Conservation (phyloP, 805 yeast genomes). For the Hanseniaspora taiwanica region DNA sequence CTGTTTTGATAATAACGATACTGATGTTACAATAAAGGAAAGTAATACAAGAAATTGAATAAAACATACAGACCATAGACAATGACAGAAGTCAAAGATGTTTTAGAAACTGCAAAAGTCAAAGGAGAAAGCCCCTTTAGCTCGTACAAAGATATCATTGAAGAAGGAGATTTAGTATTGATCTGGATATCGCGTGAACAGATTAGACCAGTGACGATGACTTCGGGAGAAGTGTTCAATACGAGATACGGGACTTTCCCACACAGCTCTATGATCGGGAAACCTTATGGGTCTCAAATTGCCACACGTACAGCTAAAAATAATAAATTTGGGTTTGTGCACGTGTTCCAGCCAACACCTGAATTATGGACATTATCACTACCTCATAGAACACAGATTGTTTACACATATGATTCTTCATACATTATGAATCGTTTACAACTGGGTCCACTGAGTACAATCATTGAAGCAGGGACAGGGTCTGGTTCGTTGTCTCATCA, state of each 20-base stretch:
- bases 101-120: too few species aligned
- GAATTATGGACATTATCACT: constrained; percentile 93
- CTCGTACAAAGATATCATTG: constrained; percentile 50
- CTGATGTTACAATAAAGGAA: too few species aligned
- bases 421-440: constrained; percentile 75
- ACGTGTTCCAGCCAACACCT: constrained; percentile 81
- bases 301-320: constrained; percentile 24
- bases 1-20: too few species aligned
- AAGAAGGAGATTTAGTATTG: constrained; percentile 77
- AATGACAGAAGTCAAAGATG: too few species aligned
- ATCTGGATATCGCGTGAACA: constrained; percentile 75
- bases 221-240: constrained; percentile 48
- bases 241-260: constrained; percentile 85
- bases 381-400: constrained; percentile 96
- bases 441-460: constrained; percentile 59
- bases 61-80: too few species aligned
- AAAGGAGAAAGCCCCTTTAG: constrained; percentile 29
- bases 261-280: constrained; percentile 74
- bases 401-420: constrained; percentile 89
- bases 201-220: constrained; percentile 59
- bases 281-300: constrained; percentile 74
- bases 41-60: too few species aligned
- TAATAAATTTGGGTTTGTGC: constrained; percentile 59
- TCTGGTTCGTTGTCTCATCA: constrained; percentile 93
- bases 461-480: constrained; percentile 97